Evolutionary conservation across 1,284 basidiomycete genomes (phyloP), one percentile per base, ranked within the genome.

Genomic region (Xanthoconium separans): DNA sequence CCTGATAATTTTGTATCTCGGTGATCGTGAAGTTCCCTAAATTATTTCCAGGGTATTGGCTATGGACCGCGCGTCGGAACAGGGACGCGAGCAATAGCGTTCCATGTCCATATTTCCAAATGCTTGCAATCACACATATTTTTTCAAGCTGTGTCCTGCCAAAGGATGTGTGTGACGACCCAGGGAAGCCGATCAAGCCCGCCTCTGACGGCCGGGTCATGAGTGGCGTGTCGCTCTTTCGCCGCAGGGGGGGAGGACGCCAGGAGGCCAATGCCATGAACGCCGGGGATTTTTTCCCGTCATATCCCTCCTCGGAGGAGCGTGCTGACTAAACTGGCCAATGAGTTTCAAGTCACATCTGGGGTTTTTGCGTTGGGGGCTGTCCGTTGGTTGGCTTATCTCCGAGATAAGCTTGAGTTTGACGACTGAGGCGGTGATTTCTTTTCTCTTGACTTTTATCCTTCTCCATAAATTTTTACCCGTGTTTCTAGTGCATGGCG

Each of bases 1-100:
- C 89, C 57, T 61, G 56, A 65, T 39, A 44, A 44, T 39, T 22
- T 13, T 47, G 44, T 57, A 47, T 54, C 27, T 49, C 51, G 37
- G 2, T 34, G 49, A 44, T 34, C 9, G 11, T 36, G 8, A 9
- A 27, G 27, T 27, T 27, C 20, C 24, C 18, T 29, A 44, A 45
- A 41, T 31, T 41, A 29, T 45, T 16, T 49, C n/a, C 42, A 45
- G 34, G 48, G 12, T 0, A 16, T 50, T 39, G 20, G 54, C 18
- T 59, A 33, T 49, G 44, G 39, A 58, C 54, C 39, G 48, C 50
- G 24, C 22, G 34, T 47, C 47, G 47, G 55, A 46, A 20, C 30
- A 39, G 50, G 50, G 27, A 24, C 44, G 24, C 12, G 47, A n/a
- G 49, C 50, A 44, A 58, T 40, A 18, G 4, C 27, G 16, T 24